phyloP scores from a whole-genome alignment of 768 basidiomycete genomes.

The Lactarius hatsudake region DNA sequence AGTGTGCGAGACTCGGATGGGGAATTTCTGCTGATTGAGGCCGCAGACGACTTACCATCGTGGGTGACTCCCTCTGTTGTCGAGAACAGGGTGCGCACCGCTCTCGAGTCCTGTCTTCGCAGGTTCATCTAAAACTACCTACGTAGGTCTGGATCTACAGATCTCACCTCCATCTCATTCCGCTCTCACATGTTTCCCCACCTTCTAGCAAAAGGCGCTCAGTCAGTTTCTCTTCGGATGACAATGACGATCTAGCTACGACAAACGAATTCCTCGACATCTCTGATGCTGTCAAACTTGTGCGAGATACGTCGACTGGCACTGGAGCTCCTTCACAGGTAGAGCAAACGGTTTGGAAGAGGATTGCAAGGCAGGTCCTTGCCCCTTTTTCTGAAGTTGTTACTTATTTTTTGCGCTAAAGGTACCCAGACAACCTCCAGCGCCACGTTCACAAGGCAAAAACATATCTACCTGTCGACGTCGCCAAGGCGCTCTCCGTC shows the following conservation, averaged over 20 bases:
- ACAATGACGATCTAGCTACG: slow-evolving; percentile 41
- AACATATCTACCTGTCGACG: slow-evolving; percentile 74
- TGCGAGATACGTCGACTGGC: slow-evolving; percentile 50
- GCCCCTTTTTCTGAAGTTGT: slow-evolving; percentile 7
- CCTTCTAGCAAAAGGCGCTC: slow-evolving; percentile 53
- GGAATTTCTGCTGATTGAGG: slow-evolving; percentile 95
- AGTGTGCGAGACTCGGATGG: slow-evolving; percentile 90
- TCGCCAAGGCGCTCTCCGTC: slow-evolving; percentile 66
- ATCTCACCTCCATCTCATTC: slow-evolving; percentile 82
- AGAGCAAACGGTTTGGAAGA: slow-evolving; percentile 64
- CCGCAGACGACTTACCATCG: slow-evolving; percentile 79
- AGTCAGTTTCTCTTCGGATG: slow-evolving; percentile 49
- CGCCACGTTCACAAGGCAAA: slow-evolving; percentile 75
- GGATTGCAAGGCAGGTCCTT: slow-evolving; percentile 56
- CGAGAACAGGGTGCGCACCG: slow-evolving; percentile 79
- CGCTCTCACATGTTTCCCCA: slow-evolving; percentile 70
- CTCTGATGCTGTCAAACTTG: slow-evolving; percentile 60
- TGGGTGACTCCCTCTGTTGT: slow-evolving; percentile 94
- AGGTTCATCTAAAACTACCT: slow-evolving; percentile 18
- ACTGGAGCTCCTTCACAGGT: slow-evolving; percentile 62
- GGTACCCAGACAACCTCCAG: slow-evolving; percentile 67
- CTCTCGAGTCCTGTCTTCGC: slow-evolving; percentile 21
- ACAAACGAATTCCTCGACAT: slow-evolving; percentile 52
- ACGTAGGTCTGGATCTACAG: slow-evolving; percentile 87
- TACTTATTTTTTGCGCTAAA: slow-evolving; percentile 29